Conservation (phyloP, 257 asterid genomes). For the Coffea eugenioides region DNA sequence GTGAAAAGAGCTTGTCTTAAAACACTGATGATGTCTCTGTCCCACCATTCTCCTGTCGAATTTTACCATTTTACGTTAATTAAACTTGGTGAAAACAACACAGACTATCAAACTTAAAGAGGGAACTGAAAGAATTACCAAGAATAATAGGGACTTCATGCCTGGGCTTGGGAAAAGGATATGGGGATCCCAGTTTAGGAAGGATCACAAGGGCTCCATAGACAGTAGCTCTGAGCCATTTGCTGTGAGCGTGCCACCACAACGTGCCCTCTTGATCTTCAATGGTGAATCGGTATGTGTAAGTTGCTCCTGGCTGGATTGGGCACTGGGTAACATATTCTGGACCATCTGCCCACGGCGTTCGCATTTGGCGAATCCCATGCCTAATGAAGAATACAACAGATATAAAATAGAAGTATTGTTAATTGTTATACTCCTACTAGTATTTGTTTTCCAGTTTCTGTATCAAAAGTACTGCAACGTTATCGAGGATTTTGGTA, state of each 20-base stretch:
- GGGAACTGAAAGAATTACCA: constrained; percentile 32
- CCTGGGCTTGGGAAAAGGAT: constrained; percentile 52
- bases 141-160: constrained; percentile 60
- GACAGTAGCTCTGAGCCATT: constrained; percentile 35
- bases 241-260: constrained; percentile 41
- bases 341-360: constrained; percentile 38
- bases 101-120: neutral
- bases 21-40: constrained; percentile 28
- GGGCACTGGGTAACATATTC: constrained; percentile 35
- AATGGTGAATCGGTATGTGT: constrained; percentile 27
- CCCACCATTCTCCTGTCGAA: constrained; percentile 42
- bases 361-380: constrained; percentile 28
- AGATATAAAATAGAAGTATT: neutral
- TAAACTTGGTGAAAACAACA: neutral
- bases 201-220: constrained; percentile 63
- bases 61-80: neutral
- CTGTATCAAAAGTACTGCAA: neutral
- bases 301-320: constrained; percentile 32
- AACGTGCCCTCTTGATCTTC: constrained; percentile 34
- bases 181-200: constrained; percentile 42
- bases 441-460: neutral
- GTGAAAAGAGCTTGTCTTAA: constrained; percentile 29
- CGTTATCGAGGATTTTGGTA: neutral
- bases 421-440: neutral
- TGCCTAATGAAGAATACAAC: constrained; percentile 16